Conservation (phyloP, 495 filamentous ascomycete genomes). For the Diplogelasinospora grovesii region DNA sequence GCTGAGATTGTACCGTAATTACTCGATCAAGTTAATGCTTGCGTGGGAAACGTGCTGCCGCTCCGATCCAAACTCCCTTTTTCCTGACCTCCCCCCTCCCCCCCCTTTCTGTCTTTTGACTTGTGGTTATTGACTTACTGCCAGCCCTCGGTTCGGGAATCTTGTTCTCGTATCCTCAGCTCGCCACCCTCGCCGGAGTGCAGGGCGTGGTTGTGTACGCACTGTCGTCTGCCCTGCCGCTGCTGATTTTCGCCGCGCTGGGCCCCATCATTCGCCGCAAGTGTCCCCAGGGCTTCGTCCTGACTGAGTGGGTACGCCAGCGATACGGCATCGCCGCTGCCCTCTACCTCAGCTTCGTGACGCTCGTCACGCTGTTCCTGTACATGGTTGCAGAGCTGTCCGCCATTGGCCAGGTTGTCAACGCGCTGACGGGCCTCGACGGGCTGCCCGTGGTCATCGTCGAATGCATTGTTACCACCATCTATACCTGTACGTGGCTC, state of each 20-base stretch:
- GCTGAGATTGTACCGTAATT: constrained; percentile 87
- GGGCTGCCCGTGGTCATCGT: constrained; percentile 69
- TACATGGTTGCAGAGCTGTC: constrained; percentile 79
- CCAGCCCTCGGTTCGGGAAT: constrained; percentile 72
- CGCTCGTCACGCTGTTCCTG: constrained; percentile 68
- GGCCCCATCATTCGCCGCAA: constrained; percentile 67
- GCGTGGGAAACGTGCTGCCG: constrained; percentile 90
- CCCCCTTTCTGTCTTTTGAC: constrained; percentile 12
- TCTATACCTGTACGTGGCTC: constrained; percentile 62
- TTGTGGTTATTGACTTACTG: constrained; percentile 11
- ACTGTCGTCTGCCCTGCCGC: constrained; percentile 56
- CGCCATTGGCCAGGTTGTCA: constrained; percentile 65
- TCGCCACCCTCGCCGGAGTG: constrained; percentile 71
- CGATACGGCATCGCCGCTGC: constrained; percentile 59
- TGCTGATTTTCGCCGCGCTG: constrained; percentile 60
- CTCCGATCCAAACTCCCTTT: constrained; percentile 42
- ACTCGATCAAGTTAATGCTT: constrained; percentile 96
- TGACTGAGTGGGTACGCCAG: constrained; percentile 74
- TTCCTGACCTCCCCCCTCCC: constrained; percentile 13
- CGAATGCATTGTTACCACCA: constrained; percentile 62
- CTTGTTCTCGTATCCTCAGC: constrained; percentile 68
- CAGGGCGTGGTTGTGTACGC: constrained; percentile 70
- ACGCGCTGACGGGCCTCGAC: constrained; percentile 61
- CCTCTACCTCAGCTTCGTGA: constrained; percentile 62
- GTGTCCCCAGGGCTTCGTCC: constrained; percentile 68